Base-by-base conservation (phyloP, 208 protist genomes). In the Leishmania turanica region DNA sequence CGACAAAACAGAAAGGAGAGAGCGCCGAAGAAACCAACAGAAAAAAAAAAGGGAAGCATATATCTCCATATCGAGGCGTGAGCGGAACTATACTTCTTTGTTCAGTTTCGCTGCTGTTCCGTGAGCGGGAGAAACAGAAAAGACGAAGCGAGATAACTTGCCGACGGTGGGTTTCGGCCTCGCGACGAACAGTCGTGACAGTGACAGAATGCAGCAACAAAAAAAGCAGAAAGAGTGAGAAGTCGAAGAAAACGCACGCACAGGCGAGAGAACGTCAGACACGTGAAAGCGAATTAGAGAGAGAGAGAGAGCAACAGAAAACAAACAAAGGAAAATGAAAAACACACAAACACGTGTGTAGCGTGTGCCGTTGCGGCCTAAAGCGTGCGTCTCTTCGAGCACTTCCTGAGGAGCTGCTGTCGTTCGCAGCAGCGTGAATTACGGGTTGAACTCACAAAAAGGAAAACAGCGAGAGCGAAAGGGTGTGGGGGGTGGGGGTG, bases 161-260 rank as follows among this genome's bases (percentile, higher is more conserved):
- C 11, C 53, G 74, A 77, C 45, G 40, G 76, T 21, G 51, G 60
- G 19, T 72, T 77, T 83, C 37, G 51, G 31, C 49, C 34, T 70
- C 49, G n/a, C 53, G 60, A 56, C 65, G 31, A 27, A n/a, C 37
- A 13, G 56, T 56, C 7, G 19, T 37, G 24, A 45, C 51, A 27
- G 34, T 42, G 31, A 49, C 5, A 49, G 21, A 37, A 87, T 80
- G 58, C 66, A 74, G 54, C 64, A 84, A 54, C 34, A 71, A 49
- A 31, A 58, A 58, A 47, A 1, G 49, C 1, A 73, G 31, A 76
- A 82, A 65, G 71, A 75, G 27, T 54, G 31, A 69, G 76, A 37
- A 76, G 78, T 19, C 71, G 75, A 78, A 65, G 51, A 64, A 45
- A 42, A 53, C n/a, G 45, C 24, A 54, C 24, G 40, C 27, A 24